phyloP scores from a whole-genome alignment of 148 eudicot genomes.

The Selenicereus undatus region DNA sequence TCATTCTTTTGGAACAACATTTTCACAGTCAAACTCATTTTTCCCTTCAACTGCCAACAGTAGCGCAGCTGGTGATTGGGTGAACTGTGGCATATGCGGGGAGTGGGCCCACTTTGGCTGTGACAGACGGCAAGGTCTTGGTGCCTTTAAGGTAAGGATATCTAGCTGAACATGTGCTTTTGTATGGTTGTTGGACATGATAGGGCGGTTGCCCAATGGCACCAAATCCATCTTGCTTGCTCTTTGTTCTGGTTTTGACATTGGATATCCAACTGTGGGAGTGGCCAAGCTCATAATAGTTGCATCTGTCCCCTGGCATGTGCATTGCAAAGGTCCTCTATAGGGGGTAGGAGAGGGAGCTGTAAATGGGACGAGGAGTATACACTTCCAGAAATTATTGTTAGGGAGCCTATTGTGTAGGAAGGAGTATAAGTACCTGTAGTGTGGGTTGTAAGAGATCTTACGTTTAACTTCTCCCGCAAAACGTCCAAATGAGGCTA shows the following conservation, averaged over 20 bases:
- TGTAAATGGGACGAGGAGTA: background rate
- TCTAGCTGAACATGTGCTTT: background rate
- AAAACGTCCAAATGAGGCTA: no score
- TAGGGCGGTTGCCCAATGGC: background rate
- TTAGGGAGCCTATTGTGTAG: background rate
- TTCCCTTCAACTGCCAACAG: slow-evolving; percentile 34
- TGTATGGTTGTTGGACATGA: background rate
- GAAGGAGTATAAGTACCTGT: background rate
- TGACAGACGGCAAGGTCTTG: slow-evolving; percentile 93
- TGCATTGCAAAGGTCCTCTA: no score
- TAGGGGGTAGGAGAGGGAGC: background rate
- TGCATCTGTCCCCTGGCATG: no score
- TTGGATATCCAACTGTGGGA: background rate
- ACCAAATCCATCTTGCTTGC: background rate
- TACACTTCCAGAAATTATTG: background rate
- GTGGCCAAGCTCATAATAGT: background rate
- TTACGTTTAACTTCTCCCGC: background rate
- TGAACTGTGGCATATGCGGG: slow-evolving; percentile 91
- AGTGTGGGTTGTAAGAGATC: background rate
- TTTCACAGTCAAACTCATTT: background rate
- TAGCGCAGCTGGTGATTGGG: slow-evolving; percentile 99
- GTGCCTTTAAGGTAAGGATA: slow-evolving; percentile 82
- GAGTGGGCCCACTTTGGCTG: slow-evolving; percentile 99
- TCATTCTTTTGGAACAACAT: background rate
- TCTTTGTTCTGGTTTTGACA: background rate